Base-by-base conservation (phyloP, 148 eudicot species). In the Heliamphora exappendiculata region DNA sequence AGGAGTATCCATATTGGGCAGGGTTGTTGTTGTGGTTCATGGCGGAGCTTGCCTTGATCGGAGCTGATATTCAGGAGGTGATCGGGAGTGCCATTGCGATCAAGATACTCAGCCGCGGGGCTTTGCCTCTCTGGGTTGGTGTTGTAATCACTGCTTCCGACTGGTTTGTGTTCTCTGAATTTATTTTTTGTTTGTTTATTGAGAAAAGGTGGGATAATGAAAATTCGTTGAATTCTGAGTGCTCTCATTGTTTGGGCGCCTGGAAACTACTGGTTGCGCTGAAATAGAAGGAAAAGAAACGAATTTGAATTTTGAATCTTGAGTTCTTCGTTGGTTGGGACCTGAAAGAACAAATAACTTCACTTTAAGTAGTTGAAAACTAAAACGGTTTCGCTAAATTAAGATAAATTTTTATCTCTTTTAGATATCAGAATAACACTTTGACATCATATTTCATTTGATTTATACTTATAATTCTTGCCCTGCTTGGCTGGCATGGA, bases 41-140 rank as follows among this genome's bases (percentile, higher is more conserved):
- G 98, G 93, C 95, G 3, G 98, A 94, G 85, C 59, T 94, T 55
- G 97, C 98, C 0, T 78, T 93, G 44, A 88, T 93, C 68, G 98
- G 88, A 22, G 94, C 97, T 13, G 98, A 93, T 91, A 93, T 93
- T 78, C 98, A 93, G 76, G 98, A 93, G 81, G 98, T 93, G 24
- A 93, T 93, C 63, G 98, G 98, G 29, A 91, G 90, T 78, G 98
- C 98, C 13, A 93, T 93, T 77, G 98, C 97, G 7, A 88, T 93
- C 64, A 86, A 87, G 86, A 91, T 91, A 62, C 83, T 94, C 31
- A 94, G 97, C 66, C 81, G 81, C 53, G 97, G 97, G 28, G 78
- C 82, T 63, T 73, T 94, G 45, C 98, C 98, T 16, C 79, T 94
- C 49, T 94, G 98, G 98, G 91, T 86, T 82, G 94, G 98, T 72